Evolutionary conservation across 768 basidiomycete genomes (phyloP).

Genomic region (Amylocystis lapponica): DNA sequence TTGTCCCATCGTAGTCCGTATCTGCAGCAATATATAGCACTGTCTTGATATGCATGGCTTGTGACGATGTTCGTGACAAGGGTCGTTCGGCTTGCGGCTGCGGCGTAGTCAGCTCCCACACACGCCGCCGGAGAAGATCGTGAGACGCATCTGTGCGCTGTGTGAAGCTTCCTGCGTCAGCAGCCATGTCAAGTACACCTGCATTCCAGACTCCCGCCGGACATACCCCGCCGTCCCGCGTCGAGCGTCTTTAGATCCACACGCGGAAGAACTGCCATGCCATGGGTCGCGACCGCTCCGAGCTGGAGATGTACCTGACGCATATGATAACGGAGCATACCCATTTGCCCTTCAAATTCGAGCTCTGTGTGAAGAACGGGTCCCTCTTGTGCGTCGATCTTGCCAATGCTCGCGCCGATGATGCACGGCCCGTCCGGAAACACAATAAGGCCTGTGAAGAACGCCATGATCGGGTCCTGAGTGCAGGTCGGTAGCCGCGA

Average conservation of each 20-base stretch:
- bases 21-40: no score
- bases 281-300: constrained; percentile 56
- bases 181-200: neutral
- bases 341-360: constrained; percentile 57
- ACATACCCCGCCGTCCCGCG: constrained; percentile 83
- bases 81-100: constrained; percentile 51
- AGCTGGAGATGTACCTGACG: constrained; percentile 69
- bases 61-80: constrained; percentile 27
- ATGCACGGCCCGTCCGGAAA: constrained; percentile 36
- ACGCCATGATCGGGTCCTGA: constrained; percentile 68
- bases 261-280: constrained; percentile 64
- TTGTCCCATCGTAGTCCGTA: no score
- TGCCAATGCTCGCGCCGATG: constrained; percentile 49
- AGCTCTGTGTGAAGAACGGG: constrained; percentile 73
- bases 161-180: neutral
- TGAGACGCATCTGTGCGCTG: constrained; percentile 60
- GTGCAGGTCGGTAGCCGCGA: no score
- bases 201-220: neutral
- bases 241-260: constrained; percentile 59
- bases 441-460: constrained; percentile 67
- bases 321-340: neutral
- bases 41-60: constrained; percentile 5
- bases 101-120: neutral
- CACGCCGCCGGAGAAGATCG: neutral
- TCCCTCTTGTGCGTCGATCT: constrained; percentile 64